Percentiles rank a stretch among this genome's conserved stretches.
Evolutionary conservation across 495 filamentous ascomycete genomes (phyloP).

Genomic region (Platismatia glauca): DNA sequence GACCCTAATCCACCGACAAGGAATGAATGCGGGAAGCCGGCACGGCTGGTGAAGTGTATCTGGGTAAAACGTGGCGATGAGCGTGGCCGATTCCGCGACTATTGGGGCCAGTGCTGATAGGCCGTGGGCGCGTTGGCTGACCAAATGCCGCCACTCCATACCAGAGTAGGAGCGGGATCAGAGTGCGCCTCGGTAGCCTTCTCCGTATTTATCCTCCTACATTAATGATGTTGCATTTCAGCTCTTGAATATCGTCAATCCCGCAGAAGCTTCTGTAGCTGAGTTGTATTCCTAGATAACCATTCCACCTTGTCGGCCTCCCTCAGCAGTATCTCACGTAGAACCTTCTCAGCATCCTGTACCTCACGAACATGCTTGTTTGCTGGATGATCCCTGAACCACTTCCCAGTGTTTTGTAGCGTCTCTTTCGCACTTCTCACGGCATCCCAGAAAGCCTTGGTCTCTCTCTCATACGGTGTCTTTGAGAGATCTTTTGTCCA

Average conservation of each 20-base stretch:
- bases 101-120: not conserved
- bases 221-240: not conserved
- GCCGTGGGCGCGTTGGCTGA: not conserved
- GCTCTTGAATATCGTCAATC: not conserved
- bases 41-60: not conserved
- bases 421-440: conserved; percentile 2
- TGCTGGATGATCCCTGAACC: conserved; percentile 3
- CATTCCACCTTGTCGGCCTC: conserved; percentile 3
- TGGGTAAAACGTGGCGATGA: not conserved
- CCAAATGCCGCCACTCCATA: not conserved
- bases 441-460: conserved; percentile 6
- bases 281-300: not conserved
- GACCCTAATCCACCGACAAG: not conserved
- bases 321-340: conserved; percentile 7
- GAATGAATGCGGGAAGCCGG: not conserved
- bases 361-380: not conserved
- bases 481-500: conserved; percentile 3
- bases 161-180: not conserved
- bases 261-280: not conserved
- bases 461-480: conserved; percentile 10
- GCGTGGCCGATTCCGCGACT: not conserved
- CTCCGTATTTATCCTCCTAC: not conserved
- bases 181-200: not conserved
- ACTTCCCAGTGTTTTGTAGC: conserved; percentile 3
- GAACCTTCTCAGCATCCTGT: conserved; percentile 4